These are phyloP conservation scores for Albizia julibrissin DNA, from an alignment of 306 rosid species.

Conservation along the genomic window DNA sequence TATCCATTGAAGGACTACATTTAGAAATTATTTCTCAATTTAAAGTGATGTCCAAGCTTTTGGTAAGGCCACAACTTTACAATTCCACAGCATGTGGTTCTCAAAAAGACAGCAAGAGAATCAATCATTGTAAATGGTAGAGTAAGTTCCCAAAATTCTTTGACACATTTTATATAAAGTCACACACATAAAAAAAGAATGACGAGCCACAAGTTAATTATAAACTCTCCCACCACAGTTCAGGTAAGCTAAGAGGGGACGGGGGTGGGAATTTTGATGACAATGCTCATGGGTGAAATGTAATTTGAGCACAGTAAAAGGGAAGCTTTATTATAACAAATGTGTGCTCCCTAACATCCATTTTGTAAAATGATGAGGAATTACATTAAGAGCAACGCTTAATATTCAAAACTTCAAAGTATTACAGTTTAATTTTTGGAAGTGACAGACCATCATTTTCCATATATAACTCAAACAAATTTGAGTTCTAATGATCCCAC, in stretches of 20 bases:
- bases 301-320: not conserved
- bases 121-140: not conserved
- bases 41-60: not conserved
- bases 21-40: constrained; percentile 3
- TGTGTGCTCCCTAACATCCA: not conserved
- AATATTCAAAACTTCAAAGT: not conserved
- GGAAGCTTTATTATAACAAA: not conserved
- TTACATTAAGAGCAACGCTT: not conserved
- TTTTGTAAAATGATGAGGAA: not conserved
- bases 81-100: not conserved
- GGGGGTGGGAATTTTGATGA: not conserved
- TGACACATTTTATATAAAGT: not conserved
- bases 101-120: not conserved
- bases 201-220: not conserved
- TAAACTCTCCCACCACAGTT: not conserved
- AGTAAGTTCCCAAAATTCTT: not conserved
- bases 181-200: not conserved
- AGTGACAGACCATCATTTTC: not conserved
- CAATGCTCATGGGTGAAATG: not conserved
- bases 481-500: not conserved
- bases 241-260: not conserved
- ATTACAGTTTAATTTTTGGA: not conserved
- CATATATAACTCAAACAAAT: not conserved
- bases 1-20: constrained; percentile 4
- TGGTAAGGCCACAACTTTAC: not conserved